These are phyloP conservation scores for Kandelia obovata DNA, from an alignment of 345 rosid genomes.

Conservation along the genomic window DNA sequence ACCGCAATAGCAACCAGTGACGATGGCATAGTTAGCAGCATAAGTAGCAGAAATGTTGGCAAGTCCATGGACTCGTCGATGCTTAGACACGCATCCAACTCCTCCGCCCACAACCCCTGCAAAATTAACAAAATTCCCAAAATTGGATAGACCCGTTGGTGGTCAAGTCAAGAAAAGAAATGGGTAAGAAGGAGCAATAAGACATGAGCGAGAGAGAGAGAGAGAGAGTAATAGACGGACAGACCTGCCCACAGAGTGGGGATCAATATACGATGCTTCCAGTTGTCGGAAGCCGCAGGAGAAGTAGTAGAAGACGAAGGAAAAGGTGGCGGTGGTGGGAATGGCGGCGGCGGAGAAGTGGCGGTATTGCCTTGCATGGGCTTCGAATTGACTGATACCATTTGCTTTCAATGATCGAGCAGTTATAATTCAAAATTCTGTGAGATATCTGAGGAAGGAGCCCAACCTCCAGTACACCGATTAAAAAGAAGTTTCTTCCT, in stretches of 20 bases:
- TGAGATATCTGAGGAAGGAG: too few species aligned
- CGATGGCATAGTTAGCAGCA: conserved; percentile 67
- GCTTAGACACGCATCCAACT: conserved; percentile 60
- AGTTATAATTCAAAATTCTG: too few species aligned
- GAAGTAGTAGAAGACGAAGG: conserved; percentile 13
- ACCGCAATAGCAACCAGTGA: conserved; percentile 81
- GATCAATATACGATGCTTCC: conserved; percentile 55
- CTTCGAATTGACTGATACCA: conserved; percentile 38
- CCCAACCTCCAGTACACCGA: too few species aligned
- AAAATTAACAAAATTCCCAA: neutral
- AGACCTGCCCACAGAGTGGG: conserved; percentile 69
- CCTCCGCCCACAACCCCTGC: conserved; percentile 70
- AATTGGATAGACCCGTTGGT: neutral
- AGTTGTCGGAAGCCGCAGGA: conserved; percentile 34
- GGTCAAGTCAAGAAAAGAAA: neutral
- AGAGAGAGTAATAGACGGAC: neutral
- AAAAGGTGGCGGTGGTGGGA: conserved; percentile 4
- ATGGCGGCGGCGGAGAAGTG: too few species aligned
- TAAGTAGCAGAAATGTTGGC: conserved; percentile 58
- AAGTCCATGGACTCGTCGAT: conserved; percentile 51
- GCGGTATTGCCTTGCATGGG: neutral
- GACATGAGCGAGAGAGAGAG: neutral
- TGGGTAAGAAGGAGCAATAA: neutral
- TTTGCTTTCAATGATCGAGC: conserved; percentile 13
- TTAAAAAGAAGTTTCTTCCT: too few species aligned